These are phyloP conservation scores for Naganishia antarctica DNA, from an alignment of 768 basidiomycete genomes.

Conservation along the genomic window DNA sequence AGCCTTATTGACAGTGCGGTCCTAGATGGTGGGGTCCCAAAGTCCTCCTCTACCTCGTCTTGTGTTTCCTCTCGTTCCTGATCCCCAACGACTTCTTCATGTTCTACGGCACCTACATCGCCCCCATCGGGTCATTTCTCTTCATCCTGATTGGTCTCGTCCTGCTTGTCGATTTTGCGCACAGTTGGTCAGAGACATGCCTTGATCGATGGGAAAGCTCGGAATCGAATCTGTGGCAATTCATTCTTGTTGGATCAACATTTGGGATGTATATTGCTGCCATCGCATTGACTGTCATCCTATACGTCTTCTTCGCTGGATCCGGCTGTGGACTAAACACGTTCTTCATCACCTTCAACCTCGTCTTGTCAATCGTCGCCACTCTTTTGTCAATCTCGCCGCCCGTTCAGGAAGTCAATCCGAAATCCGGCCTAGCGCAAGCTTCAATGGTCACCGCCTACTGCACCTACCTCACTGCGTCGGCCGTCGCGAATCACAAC, in stretches of 20 bases:
- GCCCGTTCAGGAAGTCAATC: slow-evolving; percentile 81
- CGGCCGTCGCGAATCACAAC: slow-evolving; percentile 86
- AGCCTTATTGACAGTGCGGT: background rate
- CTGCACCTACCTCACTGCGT: slow-evolving; percentile 90
- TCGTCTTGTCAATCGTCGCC: slow-evolving; percentile 70
- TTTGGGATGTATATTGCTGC: slow-evolving; percentile 78
- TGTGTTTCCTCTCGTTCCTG: slow-evolving; percentile 78
- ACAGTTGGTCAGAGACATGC: slow-evolving; percentile 96
- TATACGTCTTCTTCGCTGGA: slow-evolving; percentile 86
- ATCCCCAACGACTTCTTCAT: slow-evolving; percentile 98
- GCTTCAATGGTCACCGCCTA: slow-evolving; percentile 96
- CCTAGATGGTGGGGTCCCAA: slow-evolving; percentile 98
- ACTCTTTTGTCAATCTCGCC: slow-evolving; percentile 80
- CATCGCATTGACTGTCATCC: slow-evolving; percentile 76
- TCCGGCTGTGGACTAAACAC: slow-evolving; percentile 83
- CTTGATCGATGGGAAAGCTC: slow-evolving; percentile 90
- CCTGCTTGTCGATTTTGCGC: slow-evolving; percentile 95
- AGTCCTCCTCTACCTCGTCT: slow-evolving; percentile 76
- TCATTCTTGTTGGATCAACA: slow-evolving; percentile 87
- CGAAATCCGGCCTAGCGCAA: slow-evolving; percentile 89
- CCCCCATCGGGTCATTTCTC: slow-evolving; percentile 82
- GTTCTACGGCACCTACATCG: slow-evolving; percentile 88
- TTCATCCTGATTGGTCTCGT: slow-evolving; percentile 97
- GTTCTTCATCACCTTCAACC: slow-evolving; percentile 96
- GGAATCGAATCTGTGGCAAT: slow-evolving; percentile 85